A percentile compares a stretch with the other conserved stretches of the same genome.
phyloP scores from a whole-genome alignment of 805 yeast genomes.

The Yarrowia keelungensis region DNA sequence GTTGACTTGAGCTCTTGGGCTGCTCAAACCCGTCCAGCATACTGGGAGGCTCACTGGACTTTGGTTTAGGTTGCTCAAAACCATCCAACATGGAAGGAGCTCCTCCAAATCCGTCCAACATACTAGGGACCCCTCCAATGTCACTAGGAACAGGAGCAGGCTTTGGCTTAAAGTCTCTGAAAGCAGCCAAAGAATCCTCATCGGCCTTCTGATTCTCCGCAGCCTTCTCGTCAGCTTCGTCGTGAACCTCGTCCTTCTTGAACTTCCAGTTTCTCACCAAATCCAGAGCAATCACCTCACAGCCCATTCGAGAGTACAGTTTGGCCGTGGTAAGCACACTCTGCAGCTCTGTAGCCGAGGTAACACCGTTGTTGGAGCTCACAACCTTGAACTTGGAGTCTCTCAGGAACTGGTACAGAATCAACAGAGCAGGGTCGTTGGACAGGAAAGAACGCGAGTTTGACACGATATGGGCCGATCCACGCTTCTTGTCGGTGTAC shows the following conservation, averaged over 20 bases:
- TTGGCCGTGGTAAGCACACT: slow-evolving; percentile 68
- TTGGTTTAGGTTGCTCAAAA: not conserved
- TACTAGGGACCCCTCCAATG: not conserved
- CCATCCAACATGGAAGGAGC: slow-evolving; percentile 19
- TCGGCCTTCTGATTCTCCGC: slow-evolving; percentile 9
- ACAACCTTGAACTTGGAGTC: slow-evolving; percentile 46
- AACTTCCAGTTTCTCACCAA: slow-evolving; percentile 75
- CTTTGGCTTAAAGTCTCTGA: slow-evolving; percentile 6
- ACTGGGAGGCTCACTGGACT: not conserved
- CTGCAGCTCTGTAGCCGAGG: slow-evolving; percentile 60
- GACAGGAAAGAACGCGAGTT: slow-evolving; percentile 55
- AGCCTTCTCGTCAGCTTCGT: not conserved
- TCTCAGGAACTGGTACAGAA: slow-evolving; percentile 69
- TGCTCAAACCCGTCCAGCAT: slow-evolving; percentile 1
- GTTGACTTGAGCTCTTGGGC: not conserved
- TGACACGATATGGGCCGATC: slow-evolving; percentile 10
- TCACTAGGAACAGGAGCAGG: not conserved
- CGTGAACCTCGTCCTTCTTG: slow-evolving; percentile 37
- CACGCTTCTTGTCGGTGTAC: slow-evolving; percentile 20
- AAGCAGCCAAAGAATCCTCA: slow-evolving; percentile 20
- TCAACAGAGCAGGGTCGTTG: slow-evolving; percentile 83
- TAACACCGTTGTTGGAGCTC: slow-evolving; percentile 59
- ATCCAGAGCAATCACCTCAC: slow-evolving; percentile 75
- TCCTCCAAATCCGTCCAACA: not conserved
- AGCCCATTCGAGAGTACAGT: slow-evolving; percentile 87